A percentile compares a stretch with the other conserved stretches of the same genome.
Conservation (phyloP, 2,329 filamentous ascomycete species). For the Tothia fuscella region DNA sequence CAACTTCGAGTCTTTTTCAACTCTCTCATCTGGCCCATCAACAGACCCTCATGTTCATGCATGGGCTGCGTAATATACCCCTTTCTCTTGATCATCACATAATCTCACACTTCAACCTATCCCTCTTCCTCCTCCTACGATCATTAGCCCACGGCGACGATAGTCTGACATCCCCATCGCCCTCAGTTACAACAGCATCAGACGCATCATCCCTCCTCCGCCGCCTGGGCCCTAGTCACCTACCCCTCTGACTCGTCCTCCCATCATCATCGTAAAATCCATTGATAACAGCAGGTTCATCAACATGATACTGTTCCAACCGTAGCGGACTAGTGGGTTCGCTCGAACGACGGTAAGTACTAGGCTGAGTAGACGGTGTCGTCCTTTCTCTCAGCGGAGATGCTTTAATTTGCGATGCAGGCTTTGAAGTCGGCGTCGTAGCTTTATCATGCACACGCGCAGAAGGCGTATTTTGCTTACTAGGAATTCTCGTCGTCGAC, state of each 20-base stretch:
- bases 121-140: neutral
- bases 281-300: neutral
- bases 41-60: too few relatives aligned
- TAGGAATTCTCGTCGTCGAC: neutral
- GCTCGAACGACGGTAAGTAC: neutral
- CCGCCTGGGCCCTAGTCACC: slow-evolving; percentile 7
- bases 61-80: too few relatives aligned
- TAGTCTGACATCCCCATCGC: slow-evolving; percentile 5
- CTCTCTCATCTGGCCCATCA: too few relatives aligned
- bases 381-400: neutral
- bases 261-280: neutral
- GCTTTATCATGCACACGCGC: neutral
- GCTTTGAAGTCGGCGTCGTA: neutral
- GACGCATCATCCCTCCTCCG: slow-evolving; percentile 5
- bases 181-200: too few relatives aligned
- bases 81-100: too few relatives aligned
- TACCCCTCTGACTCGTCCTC: neutral
- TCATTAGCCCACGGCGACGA: slow-evolving; percentile 7
- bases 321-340: neutral
- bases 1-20: too few relatives aligned
- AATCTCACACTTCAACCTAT: too few relatives aligned
- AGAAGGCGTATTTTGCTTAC: neutral
- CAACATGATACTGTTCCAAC: neutral
- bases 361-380: neutral
- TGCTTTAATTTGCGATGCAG: neutral